These are phyloP conservation scores for Sporothrix pseudoabietina DNA, from an alignment of 2,329 filamentous ascomycete genomes.

Conservation along the genomic window DNA sequence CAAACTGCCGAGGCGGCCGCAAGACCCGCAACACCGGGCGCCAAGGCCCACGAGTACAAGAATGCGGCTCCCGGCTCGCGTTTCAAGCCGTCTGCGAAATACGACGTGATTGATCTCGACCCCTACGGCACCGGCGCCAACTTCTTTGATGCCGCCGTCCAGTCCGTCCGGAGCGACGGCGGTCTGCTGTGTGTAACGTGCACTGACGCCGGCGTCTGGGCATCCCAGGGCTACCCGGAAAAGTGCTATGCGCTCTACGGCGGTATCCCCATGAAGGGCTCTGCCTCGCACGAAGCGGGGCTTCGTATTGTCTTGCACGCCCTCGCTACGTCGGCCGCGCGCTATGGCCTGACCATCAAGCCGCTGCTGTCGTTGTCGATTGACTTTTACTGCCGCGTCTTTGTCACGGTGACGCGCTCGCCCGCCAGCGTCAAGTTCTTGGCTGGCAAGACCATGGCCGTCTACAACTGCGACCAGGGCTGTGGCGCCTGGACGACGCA, in stretches of 20 bases:
- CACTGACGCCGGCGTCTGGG: conserved; percentile 94
- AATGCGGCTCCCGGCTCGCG: neutral
- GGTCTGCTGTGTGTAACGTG: conserved; percentile 94
- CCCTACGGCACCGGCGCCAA: conserved; percentile 92
- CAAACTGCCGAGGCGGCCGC: conserved; percentile 40
- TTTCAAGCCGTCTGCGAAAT: conserved; percentile 53
- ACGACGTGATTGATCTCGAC: conserved; percentile 94
- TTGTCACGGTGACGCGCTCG: conserved; percentile 78
- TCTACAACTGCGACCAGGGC: conserved; percentile 87
- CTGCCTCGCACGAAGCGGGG: conserved; percentile 85
- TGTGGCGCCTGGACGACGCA: conserved; percentile 93
- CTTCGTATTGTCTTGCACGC: conserved; percentile 82
- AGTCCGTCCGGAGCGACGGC: conserved; percentile 79
- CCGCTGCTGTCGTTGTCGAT: conserved; percentile 91
- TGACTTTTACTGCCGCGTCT: conserved; percentile 91
- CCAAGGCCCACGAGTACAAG: conserved; percentile 1
- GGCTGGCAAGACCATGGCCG: conserved; percentile 87
- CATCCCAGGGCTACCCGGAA: conserved; percentile 89
- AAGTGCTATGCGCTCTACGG: conserved; percentile 95
- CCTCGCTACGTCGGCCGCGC: conserved; percentile 76
- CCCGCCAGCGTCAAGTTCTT: conserved; percentile 87
- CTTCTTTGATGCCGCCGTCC: conserved; percentile 88
- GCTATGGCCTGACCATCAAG: conserved; percentile 86
- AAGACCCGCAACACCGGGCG: conserved; percentile 30
- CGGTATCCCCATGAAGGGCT: conserved; percentile 80